phyloP scores from a whole-genome alignment of 306 rosid genomes.

The Pueraria montana region DNA sequence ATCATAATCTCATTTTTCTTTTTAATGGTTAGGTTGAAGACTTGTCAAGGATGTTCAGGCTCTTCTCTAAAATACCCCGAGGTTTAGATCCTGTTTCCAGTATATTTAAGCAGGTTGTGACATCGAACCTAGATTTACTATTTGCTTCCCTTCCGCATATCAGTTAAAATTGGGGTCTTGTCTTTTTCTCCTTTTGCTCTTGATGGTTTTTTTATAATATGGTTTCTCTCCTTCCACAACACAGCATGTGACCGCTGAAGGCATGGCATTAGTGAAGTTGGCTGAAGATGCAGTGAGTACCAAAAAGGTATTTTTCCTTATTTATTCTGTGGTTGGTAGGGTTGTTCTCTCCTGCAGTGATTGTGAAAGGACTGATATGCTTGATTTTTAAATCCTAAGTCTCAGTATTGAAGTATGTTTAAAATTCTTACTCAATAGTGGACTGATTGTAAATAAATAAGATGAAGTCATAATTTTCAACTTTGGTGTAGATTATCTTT shows the following conservation, averaged over 20 bases:
- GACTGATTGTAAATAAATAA: neutral
- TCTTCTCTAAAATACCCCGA: constrained; percentile 86
- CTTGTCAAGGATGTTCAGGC: constrained; percentile 94
- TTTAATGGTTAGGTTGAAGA: constrained; percentile 74
- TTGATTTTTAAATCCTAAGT: neutral
- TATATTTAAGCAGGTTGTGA: constrained; percentile 86
- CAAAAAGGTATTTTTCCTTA: constrained; percentile 71
- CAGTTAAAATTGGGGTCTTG: neutral
- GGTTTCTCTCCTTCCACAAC: constrained; percentile 43
- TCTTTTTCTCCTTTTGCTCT: constrained; percentile 26
- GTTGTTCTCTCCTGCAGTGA: constrained; percentile 11
- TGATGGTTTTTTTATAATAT: constrained; percentile 31
- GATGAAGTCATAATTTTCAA: neutral
- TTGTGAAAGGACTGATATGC: constrained; percentile 21
- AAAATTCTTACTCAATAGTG: constrained; percentile 16
- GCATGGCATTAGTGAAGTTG: constrained; percentile 85
- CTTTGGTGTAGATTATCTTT: constrained; percentile 1
- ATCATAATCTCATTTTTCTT: constrained; percentile 25
- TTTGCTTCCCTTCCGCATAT: neutral
- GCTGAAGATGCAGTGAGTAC: constrained; percentile 97
- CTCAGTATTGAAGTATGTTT: neutral
- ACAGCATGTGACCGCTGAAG: constrained; percentile 94
- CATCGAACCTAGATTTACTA: constrained; percentile 26
- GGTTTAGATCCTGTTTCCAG: constrained; percentile 91
- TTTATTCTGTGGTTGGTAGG: constrained; percentile 3